phyloP scores from a whole-genome alignment of 1,284 basidiomycete species.

The Pholiota adiposa region DNA sequence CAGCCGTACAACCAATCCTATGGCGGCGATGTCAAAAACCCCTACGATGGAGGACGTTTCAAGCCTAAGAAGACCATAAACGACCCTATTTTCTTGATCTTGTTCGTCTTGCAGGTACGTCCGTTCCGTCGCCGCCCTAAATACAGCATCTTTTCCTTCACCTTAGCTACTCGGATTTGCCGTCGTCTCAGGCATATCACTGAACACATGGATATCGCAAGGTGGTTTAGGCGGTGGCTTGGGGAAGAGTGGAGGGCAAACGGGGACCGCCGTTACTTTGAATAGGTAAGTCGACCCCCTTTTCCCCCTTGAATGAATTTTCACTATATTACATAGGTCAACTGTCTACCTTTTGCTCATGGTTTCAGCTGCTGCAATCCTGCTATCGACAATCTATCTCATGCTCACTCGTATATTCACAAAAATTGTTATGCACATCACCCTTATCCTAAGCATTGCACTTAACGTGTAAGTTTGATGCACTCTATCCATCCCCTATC shows the following conservation, averaged over 20 bases:
- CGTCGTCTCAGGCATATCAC: constrained; percentile 66
- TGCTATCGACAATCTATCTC: constrained; percentile 68
- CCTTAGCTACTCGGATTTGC: constrained; percentile 69
- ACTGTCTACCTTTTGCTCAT: constrained; percentile 72
- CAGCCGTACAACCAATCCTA: constrained; percentile 9
- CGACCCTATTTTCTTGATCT: constrained; percentile 70
- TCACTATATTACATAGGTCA: constrained; percentile 38
- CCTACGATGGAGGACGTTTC: constrained; percentile 70
- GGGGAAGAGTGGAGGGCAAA: constrained; percentile 50
- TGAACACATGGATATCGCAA: constrained; percentile 64
- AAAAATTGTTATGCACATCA: constrained; percentile 80
- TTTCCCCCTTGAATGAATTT: background rate
- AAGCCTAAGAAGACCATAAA: constrained; percentile 72
- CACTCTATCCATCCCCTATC: constrained; percentile 2
- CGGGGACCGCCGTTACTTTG: constrained; percentile 57
- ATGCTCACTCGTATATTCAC: constrained; percentile 81
- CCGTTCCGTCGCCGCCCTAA: background rate
- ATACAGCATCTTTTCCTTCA: background rate
- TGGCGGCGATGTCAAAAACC: constrained; percentile 52
- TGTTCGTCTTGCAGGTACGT: constrained; percentile 71
- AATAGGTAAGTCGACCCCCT: constrained; percentile 50
- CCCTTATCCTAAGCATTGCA: constrained; percentile 70
- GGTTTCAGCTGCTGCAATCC: constrained; percentile 62
- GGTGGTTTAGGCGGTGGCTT: constrained; percentile 72
- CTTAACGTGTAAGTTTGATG: constrained; percentile 68